A percentile compares a stretch with the other conserved stretches of the same genome.
These are phyloP conservation scores for Rhizopus arrhizus DNA, from an alignment of 371 early-diverging fungal genomes.

Conservation along the genomic window DNA sequence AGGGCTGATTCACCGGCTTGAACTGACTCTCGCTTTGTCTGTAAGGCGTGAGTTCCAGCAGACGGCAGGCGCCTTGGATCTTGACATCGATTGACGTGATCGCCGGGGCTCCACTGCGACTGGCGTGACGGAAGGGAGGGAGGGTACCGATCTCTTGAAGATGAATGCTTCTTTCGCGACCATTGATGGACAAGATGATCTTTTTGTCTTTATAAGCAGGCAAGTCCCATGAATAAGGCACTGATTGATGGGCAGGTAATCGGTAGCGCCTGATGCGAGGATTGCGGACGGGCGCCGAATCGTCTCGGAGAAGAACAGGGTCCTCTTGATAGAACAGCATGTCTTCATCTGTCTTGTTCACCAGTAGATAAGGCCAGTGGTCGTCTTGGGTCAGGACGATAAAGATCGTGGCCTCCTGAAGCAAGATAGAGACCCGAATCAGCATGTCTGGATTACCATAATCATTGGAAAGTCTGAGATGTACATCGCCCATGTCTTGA, in stretches of 20 bases:
- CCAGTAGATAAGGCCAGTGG: constrained; percentile 91
- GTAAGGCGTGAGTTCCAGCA: constrained; percentile 78
- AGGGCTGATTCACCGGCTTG: constrained; percentile 38
- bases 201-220: constrained; percentile 81
- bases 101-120: constrained; percentile 32
- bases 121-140: constrained; percentile 78
- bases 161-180: constrained; percentile 76
- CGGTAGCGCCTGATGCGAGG: constrained; percentile 54
- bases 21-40: constrained; percentile 65
- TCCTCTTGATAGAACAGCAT: constrained; percentile 81
- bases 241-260: constrained; percentile 63
- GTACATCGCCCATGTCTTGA: constrained; percentile 83
- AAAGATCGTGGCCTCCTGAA: constrained; percentile 91
- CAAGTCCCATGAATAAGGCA: constrained; percentile 94
- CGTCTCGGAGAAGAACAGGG: constrained; percentile 38
- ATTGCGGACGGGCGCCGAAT: constrained; percentile 27
- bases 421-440: constrained; percentile 72
- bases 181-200: constrained; percentile 73
- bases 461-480: constrained; percentile 72
- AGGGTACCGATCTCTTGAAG: constrained; percentile 90
- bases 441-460: constrained; percentile 61
- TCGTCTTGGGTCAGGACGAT: constrained; percentile 78
- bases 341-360: constrained; percentile 82
- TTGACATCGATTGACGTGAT: constrained; percentile 84
- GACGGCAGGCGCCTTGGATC: constrained; percentile 80